Evolutionary conservation across 495 filamentous ascomycete genomes (phyloP).

Genomic region (Cetradonia linearis): DNA sequence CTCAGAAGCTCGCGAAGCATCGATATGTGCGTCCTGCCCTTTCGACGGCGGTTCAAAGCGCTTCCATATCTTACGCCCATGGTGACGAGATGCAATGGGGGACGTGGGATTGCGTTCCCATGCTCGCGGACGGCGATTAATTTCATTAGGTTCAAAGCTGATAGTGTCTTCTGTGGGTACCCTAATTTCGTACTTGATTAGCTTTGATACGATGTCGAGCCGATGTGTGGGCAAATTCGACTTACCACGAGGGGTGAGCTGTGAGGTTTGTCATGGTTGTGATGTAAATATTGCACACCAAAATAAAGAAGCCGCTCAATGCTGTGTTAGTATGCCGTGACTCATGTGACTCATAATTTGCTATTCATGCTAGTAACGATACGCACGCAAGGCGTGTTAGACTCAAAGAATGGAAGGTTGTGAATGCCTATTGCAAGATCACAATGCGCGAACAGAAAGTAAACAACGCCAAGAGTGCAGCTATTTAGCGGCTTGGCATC

Average conservation of each 20-base stretch:
- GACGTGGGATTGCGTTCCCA: constrained; percentile 49
- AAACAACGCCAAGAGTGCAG: constrained; percentile 13
- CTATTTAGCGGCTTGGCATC: constrained; percentile 7
- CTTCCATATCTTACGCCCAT: constrained; percentile 45
- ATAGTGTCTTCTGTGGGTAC: constrained; percentile 1
- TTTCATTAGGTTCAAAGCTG: constrained; percentile 33
- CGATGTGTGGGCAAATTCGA: background rate
- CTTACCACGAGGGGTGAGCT: constrained; percentile 9
- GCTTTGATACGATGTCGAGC: background rate
- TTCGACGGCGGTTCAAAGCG: constrained; percentile 31
- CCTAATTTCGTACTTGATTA: background rate
- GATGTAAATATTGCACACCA: background rate
- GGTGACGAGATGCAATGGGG: constrained; percentile 35
- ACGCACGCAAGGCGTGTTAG: background rate
- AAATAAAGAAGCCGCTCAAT: background rate
- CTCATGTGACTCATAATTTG: background rate
- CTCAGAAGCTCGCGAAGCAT: constrained; percentile 6
- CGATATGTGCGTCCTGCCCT: constrained; percentile 8
- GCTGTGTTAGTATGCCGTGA: background rate
- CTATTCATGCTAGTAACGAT: constrained; percentile 1
- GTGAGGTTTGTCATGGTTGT: constrained; percentile 9
- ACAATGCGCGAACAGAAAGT: constrained; percentile 9
- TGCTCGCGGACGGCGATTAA: constrained; percentile 36
- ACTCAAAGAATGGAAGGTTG: background rate
- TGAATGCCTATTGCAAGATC: background rate